Percentiles rank a stretch among this genome's conserved stretches.
These are phyloP conservation scores for Globisporangium irregulare DNA, from an alignment of 352 stramenopile genomes.

Conservation along the genomic window DNA sequence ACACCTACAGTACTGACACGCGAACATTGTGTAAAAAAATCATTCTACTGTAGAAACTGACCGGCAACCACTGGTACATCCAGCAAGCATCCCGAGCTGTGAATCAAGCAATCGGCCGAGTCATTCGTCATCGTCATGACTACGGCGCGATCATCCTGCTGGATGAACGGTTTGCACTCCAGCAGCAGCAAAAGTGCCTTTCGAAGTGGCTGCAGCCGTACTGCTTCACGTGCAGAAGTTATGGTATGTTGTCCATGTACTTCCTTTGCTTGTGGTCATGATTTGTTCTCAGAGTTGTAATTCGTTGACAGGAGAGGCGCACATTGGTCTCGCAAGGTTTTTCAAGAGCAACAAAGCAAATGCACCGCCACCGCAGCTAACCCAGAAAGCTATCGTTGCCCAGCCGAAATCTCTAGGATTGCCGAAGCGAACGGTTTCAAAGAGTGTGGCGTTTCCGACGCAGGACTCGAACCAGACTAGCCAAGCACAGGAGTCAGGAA, in stretches of 20 bases:
- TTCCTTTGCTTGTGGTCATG: neutral
- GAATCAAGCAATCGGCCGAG: constrained; percentile 98
- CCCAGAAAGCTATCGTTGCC: constrained; percentile 20
- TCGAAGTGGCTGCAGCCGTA: constrained; percentile 95
- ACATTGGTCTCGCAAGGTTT: constrained; percentile 81
- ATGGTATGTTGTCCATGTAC: constrained; percentile 33
- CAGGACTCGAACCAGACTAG: constrained; percentile 12
- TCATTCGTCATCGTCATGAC: constrained; percentile 98
- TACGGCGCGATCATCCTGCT: constrained; percentile 97
- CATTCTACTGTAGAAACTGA: constrained; percentile 62
- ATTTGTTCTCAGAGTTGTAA: neutral
- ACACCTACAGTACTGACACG: neutral
- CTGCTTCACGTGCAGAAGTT: constrained; percentile 56
- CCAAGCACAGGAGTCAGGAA: neutral
- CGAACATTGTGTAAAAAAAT: neutral
- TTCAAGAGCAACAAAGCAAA: constrained; percentile 77
- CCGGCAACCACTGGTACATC: constrained; percentile 98
- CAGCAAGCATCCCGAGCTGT: constrained; percentile 97
- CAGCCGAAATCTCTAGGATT: constrained; percentile 41
- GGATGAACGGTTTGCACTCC: constrained; percentile 94
- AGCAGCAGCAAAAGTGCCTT: constrained; percentile 89
- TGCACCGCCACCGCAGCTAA: constrained; percentile 17
- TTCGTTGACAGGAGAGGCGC: constrained; percentile 52
- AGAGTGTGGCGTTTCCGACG: neutral
- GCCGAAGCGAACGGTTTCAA: constrained; percentile 27